Percentiles rank a stretch among this genome's conserved stretches.
These are phyloP conservation scores for Tillandsia fasciculata DNA, from an alignment of 176 grass and related monocot species.

Conservation along the genomic window DNA sequence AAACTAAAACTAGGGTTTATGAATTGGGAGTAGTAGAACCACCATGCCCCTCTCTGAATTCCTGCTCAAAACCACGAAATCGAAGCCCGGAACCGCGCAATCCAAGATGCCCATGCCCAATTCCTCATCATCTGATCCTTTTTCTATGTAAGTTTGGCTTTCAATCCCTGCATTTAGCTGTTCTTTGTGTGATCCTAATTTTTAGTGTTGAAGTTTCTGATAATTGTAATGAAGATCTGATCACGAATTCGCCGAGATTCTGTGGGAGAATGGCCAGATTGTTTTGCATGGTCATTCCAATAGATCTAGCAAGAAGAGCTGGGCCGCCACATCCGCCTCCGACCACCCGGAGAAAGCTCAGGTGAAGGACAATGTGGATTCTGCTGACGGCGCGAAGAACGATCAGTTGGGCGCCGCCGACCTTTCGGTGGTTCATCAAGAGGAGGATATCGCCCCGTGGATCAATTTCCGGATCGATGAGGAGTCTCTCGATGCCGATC, in stretches of 20 bases:
- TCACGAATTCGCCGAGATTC: conserved; percentile 26
- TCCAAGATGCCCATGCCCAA: neutral
- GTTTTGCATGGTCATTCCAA: conserved; percentile 18
- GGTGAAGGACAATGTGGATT: conserved; percentile 9
- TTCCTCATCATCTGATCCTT: neutral
- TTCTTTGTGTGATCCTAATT: neutral
- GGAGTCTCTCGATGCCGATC: conserved; percentile 4
- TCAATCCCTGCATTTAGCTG: neutral
- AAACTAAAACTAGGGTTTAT: neutral
- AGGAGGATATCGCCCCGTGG: conserved; percentile 21
- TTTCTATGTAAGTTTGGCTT: neutral
- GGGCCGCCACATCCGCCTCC: neutral
- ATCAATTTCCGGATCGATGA: conserved; percentile 17
- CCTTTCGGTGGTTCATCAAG: neutral
- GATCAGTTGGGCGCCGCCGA: neutral
- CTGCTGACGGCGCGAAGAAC: neutral
- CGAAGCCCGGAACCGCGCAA: neutral
- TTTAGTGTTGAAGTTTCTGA: neutral
- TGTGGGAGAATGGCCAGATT: conserved; percentile 46
- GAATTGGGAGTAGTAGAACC: neutral
- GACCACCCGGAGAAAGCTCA: too few relatives aligned
- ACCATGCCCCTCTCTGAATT: conserved; percentile 1
- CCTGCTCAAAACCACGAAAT: neutral
- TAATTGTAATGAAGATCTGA: conserved; percentile 17
- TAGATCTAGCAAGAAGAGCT: conserved; percentile 4